Percentiles rank a stretch among this genome's conserved stretches.
Conservation (phyloP, 352 stramenopile species). For the Pythium apleroticum region DNA sequence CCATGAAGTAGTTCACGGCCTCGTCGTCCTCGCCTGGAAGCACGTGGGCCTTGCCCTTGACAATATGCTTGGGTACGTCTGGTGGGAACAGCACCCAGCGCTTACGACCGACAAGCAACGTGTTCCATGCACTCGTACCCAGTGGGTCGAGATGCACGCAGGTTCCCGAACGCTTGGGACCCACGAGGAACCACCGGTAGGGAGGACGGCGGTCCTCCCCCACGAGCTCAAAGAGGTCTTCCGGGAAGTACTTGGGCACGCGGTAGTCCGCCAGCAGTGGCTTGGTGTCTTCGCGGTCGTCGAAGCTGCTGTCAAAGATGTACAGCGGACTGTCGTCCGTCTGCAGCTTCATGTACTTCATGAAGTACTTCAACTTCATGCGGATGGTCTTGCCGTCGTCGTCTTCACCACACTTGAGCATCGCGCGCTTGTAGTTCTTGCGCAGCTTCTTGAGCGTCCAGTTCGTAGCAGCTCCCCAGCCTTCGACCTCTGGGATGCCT, state of each 20-base stretch:
- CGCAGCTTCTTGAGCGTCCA: slow-evolving; percentile 78
- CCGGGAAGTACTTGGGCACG: slow-evolving; percentile 76
- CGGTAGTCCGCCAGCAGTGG: slow-evolving; percentile 73
- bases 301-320: slow-evolving; percentile 97
- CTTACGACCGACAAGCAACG: slow-evolving; percentile 92
- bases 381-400: slow-evolving; percentile 75
- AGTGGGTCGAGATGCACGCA: slow-evolving; percentile 96
- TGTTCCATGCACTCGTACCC: slow-evolving; percentile 96
- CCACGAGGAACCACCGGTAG: slow-evolving; percentile 96
- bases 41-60: slow-evolving; percentile 87
- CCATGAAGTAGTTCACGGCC: slow-evolving; percentile 91
- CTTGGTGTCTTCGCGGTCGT: slow-evolving; percentile 79
- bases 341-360: slow-evolving; percentile 68
- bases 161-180: slow-evolving; percentile 90
- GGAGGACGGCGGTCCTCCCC: slow-evolving; percentile 88
- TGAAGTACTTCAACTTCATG: slow-evolving; percentile 85
- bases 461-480: slow-evolving; percentile 63
- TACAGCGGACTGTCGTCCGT: slow-evolving; percentile 93
- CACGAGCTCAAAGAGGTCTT: slow-evolving; percentile 84
- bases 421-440: slow-evolving; percentile 74
- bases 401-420: slow-evolving; percentile 82
- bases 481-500: slow-evolving; percentile 76
- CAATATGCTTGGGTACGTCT: slow-evolving; percentile 64
- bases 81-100: slow-evolving; percentile 97
- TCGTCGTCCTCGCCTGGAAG: slow-evolving; percentile 89